These are phyloP conservation scores for Perkinsus chesapeaki DNA, from an alignment of 169 alveolate species.

Conservation along the genomic window DNA sequence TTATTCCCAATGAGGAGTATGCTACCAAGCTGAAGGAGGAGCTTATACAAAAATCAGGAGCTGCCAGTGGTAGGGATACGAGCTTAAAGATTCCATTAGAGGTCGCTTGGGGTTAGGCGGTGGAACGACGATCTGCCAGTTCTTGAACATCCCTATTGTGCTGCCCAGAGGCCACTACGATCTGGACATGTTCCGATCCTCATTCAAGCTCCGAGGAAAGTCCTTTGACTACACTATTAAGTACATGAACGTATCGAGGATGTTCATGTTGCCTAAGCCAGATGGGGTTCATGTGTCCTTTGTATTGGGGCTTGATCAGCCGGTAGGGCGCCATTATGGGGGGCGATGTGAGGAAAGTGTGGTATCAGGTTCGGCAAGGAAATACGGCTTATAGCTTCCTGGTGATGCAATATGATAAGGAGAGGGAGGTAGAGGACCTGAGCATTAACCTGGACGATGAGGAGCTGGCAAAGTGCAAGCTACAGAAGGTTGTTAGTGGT, in stretches of 20 bases:
- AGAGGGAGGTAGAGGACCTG: conserved; percentile 36
- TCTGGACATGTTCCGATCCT: conserved; percentile 52
- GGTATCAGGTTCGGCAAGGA: conserved; percentile 65
- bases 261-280: conserved; percentile 64
- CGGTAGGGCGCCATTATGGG: background rate
- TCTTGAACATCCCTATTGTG: conserved; percentile 52
- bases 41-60: background rate
- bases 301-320: conserved; percentile 45
- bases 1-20: background rate
- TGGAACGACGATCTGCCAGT: conserved; percentile 37
- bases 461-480: background rate
- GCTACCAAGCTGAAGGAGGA: background rate
- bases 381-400: conserved; percentile 65
- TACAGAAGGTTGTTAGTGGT: background rate
- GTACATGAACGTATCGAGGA: conserved; percentile 52
- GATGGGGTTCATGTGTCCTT: conserved; percentile 57
- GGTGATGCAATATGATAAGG: conserved; percentile 59
- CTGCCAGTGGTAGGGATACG: background rate
- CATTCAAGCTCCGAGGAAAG: conserved; percentile 66
- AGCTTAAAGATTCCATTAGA: too few species aligned
- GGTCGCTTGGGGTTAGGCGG: background rate
- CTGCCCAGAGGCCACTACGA: conserved; percentile 73
- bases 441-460: background rate
- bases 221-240: conserved; percentile 63
- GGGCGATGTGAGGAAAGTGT: background rate